Conservation (phyloP, 768 basidiomycete genomes). For the Rhizopogon vulgaris region DNA sequence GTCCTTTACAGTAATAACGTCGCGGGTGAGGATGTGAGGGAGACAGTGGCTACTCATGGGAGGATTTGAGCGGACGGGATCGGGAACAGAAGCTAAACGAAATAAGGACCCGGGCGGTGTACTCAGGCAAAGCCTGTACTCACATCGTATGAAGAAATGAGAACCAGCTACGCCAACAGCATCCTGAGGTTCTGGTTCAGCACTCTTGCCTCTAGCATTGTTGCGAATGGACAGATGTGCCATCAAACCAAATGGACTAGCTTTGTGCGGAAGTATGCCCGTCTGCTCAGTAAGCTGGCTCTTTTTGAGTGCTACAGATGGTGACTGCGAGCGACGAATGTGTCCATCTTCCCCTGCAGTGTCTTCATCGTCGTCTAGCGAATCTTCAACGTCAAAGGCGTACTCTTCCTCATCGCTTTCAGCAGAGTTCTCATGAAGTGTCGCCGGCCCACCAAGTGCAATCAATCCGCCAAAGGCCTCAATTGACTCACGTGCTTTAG, state of each 20-base stretch:
- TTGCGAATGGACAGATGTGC: constrained; percentile 54
- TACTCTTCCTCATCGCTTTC: constrained; percentile 34
- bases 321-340: constrained; percentile 18
- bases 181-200: constrained; percentile 38
- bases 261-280: constrained; percentile 53
- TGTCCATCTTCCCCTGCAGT: constrained; percentile 14
- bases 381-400: constrained; percentile 36
- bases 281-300: constrained; percentile 30
- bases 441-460: constrained; percentile 50
- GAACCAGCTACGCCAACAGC: constrained; percentile 61
- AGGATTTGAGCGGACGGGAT: constrained; percentile 33
- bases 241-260: constrained; percentile 71
- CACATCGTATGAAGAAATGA: constrained; percentile 64
- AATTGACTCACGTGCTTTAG: constrained; percentile 63
- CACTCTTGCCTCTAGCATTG: constrained; percentile 33
- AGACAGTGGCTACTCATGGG: constrained; percentile 40
- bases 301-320: constrained; percentile 33
- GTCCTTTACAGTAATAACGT: constrained; percentile 57
- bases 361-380: constrained; percentile 33
- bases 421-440: constrained; percentile 39
- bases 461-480: constrained; percentile 65
- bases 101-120: background rate
- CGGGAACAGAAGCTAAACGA: constrained; percentile 33
- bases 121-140: constrained; percentile 14
- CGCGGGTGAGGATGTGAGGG: constrained; percentile 60